Evolutionary conservation across 1,284 basidiomycete species (phyloP).

Genomic region (Mycosarcoma mackinlayi): DNA sequence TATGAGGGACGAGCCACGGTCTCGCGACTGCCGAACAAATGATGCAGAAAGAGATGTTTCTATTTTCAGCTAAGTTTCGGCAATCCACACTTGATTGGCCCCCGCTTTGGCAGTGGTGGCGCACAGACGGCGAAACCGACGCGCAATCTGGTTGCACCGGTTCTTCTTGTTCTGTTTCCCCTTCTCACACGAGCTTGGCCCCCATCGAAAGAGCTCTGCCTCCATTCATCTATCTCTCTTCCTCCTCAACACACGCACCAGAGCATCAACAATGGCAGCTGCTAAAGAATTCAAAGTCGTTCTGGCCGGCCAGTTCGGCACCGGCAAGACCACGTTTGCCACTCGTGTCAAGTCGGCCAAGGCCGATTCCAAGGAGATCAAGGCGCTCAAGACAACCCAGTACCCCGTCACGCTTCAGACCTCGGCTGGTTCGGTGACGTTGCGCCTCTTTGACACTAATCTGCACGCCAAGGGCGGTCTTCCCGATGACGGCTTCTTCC

Average conservation of each 20-base stretch:
- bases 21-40: too few species aligned
- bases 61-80: too few species aligned
- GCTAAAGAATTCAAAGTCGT: conserved; percentile 51
- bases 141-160: too few species aligned
- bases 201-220: neutral
- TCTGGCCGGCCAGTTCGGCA: conserved; percentile 45
- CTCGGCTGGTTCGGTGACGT: conserved; percentile 38
- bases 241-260: too few species aligned
- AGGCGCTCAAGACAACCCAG: conserved; percentile 48
- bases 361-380: conserved; percentile 43
- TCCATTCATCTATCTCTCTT: neutral
- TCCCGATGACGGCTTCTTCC: conserved; percentile 52
- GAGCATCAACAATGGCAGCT: conserved; percentile 14
- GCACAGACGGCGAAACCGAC: too few species aligned
- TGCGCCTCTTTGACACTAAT: conserved; percentile 49
- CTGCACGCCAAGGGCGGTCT: conserved; percentile 50
- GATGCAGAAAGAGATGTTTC: too few species aligned
- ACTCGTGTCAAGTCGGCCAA: conserved; percentile 47
- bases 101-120: too few species aligned
- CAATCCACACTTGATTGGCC: too few species aligned
- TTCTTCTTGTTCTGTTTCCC: neutral
- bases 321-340: conserved; percentile 49
- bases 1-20: too few species aligned
- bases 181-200: too few species aligned
- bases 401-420: conserved; percentile 44